Base-by-base conservation (phyloP, 768 basidiomycete genomes). In the Phylloporus arenicola region DNA sequence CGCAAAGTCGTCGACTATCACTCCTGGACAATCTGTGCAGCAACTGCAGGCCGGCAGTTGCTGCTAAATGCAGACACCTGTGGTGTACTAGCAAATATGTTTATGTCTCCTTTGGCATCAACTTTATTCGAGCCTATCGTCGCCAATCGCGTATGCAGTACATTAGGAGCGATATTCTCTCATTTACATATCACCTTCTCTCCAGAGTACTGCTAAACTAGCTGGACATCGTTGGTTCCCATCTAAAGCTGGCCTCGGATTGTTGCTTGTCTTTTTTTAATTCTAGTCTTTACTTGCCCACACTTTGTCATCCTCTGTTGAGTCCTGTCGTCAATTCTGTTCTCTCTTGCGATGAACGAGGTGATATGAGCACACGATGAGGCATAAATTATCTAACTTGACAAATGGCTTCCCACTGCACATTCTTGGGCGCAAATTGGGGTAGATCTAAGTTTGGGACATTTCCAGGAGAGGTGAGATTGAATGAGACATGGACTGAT, bases 11-110 rank as follows among this genome's bases (percentile, higher is more conserved):
- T 79, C 86, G 49, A 86, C 88, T 46, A 81, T 94, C 54, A 87
- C 86, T 40, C 88, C 87, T 9, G 91, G 91, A 24, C 86, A 91
- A 70, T 83, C 78, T 48, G 87, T 93, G 47, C 83, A 85, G 65
- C 83, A 87, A 66, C 83, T 84, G 70, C 76, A 78, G 62, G 72
- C 80, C 5, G 75, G 81, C 48, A 78, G 86, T 39, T 94, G 92
- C 74, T 94, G 92, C 81, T 94, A 71, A 81, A 70, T 60, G 47
- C 22, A 47, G 42, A 37, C 48, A 56, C 45, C 42, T 56, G 44
- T 38, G 56, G 56, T 57, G 46, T 56, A 47, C 42, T 54, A 38
- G 61, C 54, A 30, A 55, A 45, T 20, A 51, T 50, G 35, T 51
- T 56, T 57, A 51, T 50, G 52, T 56, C 43, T 48, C 30, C 27